These are phyloP conservation scores for Biscutella laevigata DNA, from an alignment of 441 rosid genomes.

Conservation along the genomic window DNA sequence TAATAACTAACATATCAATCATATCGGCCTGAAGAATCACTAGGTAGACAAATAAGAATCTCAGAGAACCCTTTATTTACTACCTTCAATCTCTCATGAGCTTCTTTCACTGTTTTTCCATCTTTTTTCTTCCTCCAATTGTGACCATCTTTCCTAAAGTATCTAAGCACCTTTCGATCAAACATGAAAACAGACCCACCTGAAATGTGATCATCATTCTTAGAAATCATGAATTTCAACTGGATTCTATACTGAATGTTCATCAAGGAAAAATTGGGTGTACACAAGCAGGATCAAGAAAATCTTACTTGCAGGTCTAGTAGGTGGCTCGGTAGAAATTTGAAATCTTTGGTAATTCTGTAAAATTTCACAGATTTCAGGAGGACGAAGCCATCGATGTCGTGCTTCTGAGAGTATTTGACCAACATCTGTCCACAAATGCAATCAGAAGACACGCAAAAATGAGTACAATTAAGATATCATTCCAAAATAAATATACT, in stretches of 20 bases:
- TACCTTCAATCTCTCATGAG: slow-evolving; percentile 96
- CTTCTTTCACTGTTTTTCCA: slow-evolving; percentile 93
- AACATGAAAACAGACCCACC: slow-evolving; percentile 95
- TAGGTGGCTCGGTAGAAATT: slow-evolving; percentile 71
- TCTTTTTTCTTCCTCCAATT: slow-evolving; percentile 96
- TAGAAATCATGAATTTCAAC: background rate
- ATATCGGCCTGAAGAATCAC: background rate
- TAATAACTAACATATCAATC: background rate
- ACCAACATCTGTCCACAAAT: slow-evolving; percentile 50
- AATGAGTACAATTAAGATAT: background rate
- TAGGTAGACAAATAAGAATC: too few relatives aligned
- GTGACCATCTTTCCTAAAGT: slow-evolving; percentile 95
- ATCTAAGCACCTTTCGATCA: slow-evolving; percentile 84
- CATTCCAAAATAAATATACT: background rate
- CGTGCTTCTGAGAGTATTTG: slow-evolving; percentile 75
- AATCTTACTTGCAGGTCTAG: slow-evolving; percentile 58
- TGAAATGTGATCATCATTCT: slow-evolving; percentile 25
- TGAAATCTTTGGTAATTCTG: slow-evolving; percentile 45
- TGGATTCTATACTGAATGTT: background rate
- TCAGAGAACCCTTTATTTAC: slow-evolving; percentile 1
- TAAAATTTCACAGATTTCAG: slow-evolving; percentile 89
- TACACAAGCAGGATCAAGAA: background rate
- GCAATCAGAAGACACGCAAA: slow-evolving; percentile 1
- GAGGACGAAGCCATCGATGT: slow-evolving; percentile 85
- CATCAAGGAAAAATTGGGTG: background rate